These are phyloP conservation scores for Ogataea siamensis DNA, from an alignment of 805 yeast species.

Conservation along the genomic window DNA sequence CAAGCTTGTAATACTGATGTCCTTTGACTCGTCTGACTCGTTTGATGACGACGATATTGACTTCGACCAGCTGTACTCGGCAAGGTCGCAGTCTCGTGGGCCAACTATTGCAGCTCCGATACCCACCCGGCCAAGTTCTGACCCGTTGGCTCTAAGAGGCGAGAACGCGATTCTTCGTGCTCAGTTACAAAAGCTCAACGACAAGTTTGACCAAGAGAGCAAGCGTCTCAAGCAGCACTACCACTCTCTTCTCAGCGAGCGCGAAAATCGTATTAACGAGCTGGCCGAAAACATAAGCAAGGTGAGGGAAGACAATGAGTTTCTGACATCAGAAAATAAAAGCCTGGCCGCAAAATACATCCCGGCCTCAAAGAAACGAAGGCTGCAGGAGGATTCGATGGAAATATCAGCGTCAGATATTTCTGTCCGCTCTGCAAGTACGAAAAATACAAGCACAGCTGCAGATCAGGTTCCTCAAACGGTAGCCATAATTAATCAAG, in stretches of 20 bases:
- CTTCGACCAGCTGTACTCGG: constrained; percentile 24
- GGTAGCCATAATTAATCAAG: constrained; percentile 31
- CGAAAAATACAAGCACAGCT: constrained; percentile 3
- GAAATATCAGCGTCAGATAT: constrained; percentile 3
- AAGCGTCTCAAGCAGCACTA: constrained; percentile 36
- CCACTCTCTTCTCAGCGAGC: constrained; percentile 20
- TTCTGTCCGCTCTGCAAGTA: constrained; percentile 1
- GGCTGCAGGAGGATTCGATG: constrained; percentile 18
- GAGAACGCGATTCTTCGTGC: constrained; percentile 77
- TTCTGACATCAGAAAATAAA: constrained; percentile 48
- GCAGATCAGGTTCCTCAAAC: constrained; percentile 10
- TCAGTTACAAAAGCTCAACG: constrained; percentile 50
- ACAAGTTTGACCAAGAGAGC: constrained; percentile 36
- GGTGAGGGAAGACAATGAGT: constrained; percentile 54
- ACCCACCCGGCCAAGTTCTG: constrained; percentile 4
- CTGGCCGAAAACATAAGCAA: constrained; percentile 38
- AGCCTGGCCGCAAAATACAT: constrained; percentile 27
- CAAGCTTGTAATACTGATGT: constrained; percentile 4
- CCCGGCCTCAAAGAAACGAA: constrained; percentile 29
- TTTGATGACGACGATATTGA: constrained; percentile 35
- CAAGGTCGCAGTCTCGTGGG: constrained; percentile 12
- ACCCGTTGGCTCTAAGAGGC: constrained; percentile 49
- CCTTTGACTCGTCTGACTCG: constrained; percentile 26
- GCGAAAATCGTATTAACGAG: constrained; percentile 24
- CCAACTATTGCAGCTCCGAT: not conserved